These are phyloP conservation scores for Aureobasidium pullulans DNA, from an alignment of 2,329 filamentous ascomycete genomes.

Conservation along the genomic window DNA sequence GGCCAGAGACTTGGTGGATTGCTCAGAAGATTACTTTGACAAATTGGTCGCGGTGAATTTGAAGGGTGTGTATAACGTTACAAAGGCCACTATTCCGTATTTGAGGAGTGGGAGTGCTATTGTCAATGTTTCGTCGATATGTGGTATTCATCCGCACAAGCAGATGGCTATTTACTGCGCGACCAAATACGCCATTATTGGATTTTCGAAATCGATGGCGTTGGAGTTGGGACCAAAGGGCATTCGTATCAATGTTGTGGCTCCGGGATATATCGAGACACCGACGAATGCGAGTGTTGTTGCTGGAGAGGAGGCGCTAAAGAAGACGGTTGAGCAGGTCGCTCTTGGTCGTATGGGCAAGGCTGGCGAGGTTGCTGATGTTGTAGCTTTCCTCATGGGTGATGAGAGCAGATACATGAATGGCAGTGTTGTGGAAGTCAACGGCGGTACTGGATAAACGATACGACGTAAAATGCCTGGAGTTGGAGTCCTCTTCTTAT, in stretches of 20 bases:
- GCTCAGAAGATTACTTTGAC: slow-evolving; percentile 38
- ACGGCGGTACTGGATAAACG: slow-evolving; percentile 30
- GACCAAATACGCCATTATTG: slow-evolving; percentile 38
- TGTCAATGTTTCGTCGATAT: slow-evolving; percentile 37
- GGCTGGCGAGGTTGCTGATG: slow-evolving; percentile 43
- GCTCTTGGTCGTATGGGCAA: slow-evolving; percentile 37
- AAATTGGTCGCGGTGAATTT: slow-evolving; percentile 33
- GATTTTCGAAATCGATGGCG: slow-evolving; percentile 39
- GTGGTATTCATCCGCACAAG: slow-evolving; percentile 28
- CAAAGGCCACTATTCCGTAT: slow-evolving; percentile 34
- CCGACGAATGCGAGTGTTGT: slow-evolving; percentile 44
- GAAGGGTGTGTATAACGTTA: slow-evolving; percentile 34
- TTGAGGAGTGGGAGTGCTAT: slow-evolving; percentile 30
- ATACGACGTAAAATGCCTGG: neutral
- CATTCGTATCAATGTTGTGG: slow-evolving; percentile 33
- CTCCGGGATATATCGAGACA: slow-evolving; percentile 39
- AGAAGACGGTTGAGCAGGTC: slow-evolving; percentile 32
- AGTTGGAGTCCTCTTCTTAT: neutral
- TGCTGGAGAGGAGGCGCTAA: slow-evolving; percentile 38
- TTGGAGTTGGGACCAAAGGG: slow-evolving; percentile 31
- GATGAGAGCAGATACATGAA: slow-evolving; percentile 40
- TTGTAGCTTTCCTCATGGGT: slow-evolving; percentile 44
- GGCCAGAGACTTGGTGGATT: slow-evolving; percentile 27
- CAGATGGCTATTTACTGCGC: slow-evolving; percentile 36
- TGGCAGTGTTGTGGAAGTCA: slow-evolving; percentile 41